These are phyloP conservation scores for Papiliotrema laurentii DNA, from an alignment of 1,284 basidiomycete genomes.

Conservation along the genomic window DNA sequence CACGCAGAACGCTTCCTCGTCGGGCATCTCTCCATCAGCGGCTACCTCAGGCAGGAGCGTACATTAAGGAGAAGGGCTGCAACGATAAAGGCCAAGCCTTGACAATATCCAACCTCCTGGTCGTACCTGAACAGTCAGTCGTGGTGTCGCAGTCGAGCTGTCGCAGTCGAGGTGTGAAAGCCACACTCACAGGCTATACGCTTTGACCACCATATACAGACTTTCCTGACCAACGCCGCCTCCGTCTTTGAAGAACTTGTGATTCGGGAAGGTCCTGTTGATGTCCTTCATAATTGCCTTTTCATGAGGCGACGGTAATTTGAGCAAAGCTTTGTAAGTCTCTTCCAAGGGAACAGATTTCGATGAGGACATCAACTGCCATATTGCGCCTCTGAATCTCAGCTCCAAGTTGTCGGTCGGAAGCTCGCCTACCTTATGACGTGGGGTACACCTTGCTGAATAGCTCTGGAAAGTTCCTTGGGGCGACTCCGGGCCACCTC, in stretches of 20 bases:
- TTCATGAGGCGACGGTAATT: slow-evolving; percentile 80
- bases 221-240: slow-evolving; percentile 94
- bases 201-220: slow-evolving; percentile 94
- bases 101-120: slow-evolving; percentile 92
- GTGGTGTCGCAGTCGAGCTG: no score
- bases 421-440: slow-evolving; percentile 42
- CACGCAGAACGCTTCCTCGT: slow-evolving; percentile 95
- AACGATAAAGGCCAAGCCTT: slow-evolving; percentile 92
- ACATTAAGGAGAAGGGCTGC: slow-evolving; percentile 90
- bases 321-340: slow-evolving; percentile 77
- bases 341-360: slow-evolving; percentile 85
- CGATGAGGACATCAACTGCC: slow-evolving; percentile 96
- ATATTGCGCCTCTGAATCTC: slow-evolving; percentile 81
- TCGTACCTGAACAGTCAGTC: slow-evolving; percentile 64
- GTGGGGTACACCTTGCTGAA: slow-evolving; percentile 85
- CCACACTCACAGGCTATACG: slow-evolving; percentile 73
- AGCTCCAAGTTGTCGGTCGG: slow-evolving; percentile 16
- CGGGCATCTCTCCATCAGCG: slow-evolving; percentile 71
- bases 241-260: slow-evolving; percentile 83
- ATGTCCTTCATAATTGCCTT: slow-evolving; percentile 91
- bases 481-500: slow-evolving; percentile 71
- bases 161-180: no score
- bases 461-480: slow-evolving; percentile 77
- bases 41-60: slow-evolving; percentile 31
- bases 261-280: slow-evolving; percentile 94